Evolutionary conservation across 2,329 filamentous ascomycete species (phyloP), one percentile per base, ranked within the genome.

Genomic region (Exophiala mesophila): DNA sequence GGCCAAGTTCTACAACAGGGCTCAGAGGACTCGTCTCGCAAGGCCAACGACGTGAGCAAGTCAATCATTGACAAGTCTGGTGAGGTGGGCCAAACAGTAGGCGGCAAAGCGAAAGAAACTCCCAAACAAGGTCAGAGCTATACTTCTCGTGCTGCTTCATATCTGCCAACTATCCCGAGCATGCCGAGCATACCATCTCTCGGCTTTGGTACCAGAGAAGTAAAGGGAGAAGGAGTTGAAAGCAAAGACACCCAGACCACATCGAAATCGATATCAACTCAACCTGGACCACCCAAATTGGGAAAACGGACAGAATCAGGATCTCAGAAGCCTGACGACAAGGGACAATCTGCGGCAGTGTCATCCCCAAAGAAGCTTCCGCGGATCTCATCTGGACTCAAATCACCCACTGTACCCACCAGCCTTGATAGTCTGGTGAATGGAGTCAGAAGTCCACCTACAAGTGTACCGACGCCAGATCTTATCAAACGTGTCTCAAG

Each of bases 121-220:
- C 18, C 28, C 5, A 51, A 46, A 29, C 34, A 36, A 19, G 38
- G 41, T n/a, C 41, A 55, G 23, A 45, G 42, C 38, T 55, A 55
- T 30, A 46, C 50, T n/a, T 43, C 45, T 8, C 32, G 49, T 30
- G 53, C 50, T 20, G 49, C 49, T 6, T 45, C 49, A 1, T 53
- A 54, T 34, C 33, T 54, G 4, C 49, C 53, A 12, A 47, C 42
- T 12, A 36, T 52, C 12, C 39, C 47, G 21, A 43, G 19, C 30
- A 29, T 43, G 20, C n/a, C n/a, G n/a, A 33, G 38, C 16, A 31
- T 45, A 6, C 44, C 44, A 21, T 39, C 13, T 13, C 16, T 51
- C 3, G 36, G 42, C 10, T 51, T 51, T 31, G 41, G 47, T 7
- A 36, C 37, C 10, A 16, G 13, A n/a, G n/a, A n/a, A n/a, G n/a